phyloP scores from a whole-genome alignment of 345 rosid species.

The Mercurialis annua region DNA sequence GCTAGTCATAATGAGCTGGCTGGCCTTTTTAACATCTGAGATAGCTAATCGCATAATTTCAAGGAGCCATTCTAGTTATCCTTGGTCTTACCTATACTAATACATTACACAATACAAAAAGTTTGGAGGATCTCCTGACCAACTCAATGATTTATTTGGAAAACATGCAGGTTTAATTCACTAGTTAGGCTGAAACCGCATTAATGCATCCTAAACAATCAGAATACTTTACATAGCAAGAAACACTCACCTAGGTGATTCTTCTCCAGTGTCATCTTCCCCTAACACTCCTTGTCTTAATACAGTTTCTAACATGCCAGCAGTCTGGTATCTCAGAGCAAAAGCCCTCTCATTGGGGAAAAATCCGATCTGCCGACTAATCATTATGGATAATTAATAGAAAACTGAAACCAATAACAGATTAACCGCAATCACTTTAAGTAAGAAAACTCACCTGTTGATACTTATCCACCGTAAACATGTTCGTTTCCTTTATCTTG shows the following conservation, averaged over 20 bases:
- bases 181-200: background rate
- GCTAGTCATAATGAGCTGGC: background rate
- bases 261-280: slow-evolving; percentile 95
- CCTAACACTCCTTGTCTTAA: slow-evolving; percentile 91
- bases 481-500: slow-evolving; percentile 85
- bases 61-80: background rate
- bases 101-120: background rate
- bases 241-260: slow-evolving; percentile 68
- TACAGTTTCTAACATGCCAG: slow-evolving; percentile 82
- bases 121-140: background rate
- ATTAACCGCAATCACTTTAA: slow-evolving; percentile 11
- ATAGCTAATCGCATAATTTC: background rate
- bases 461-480: slow-evolving; percentile 88
- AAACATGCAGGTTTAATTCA: background rate
- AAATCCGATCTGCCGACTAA: slow-evolving; percentile 88
- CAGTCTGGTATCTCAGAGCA: slow-evolving; percentile 78
- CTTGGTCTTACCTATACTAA: background rate
- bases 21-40: background rate
- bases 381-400: slow-evolving; percentile 46
- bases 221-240: background rate
- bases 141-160: background rate
- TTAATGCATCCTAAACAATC: background rate
- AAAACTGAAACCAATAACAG: slow-evolving; percentile 19
- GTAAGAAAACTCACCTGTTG: slow-evolving; percentile 64
- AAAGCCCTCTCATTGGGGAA: slow-evolving; percentile 80